Percentiles rank a stretch among this genome's conserved stretches.
Conservation (phyloP, 768 basidiomycete species). For the Fistulinella prunicolor region DNA sequence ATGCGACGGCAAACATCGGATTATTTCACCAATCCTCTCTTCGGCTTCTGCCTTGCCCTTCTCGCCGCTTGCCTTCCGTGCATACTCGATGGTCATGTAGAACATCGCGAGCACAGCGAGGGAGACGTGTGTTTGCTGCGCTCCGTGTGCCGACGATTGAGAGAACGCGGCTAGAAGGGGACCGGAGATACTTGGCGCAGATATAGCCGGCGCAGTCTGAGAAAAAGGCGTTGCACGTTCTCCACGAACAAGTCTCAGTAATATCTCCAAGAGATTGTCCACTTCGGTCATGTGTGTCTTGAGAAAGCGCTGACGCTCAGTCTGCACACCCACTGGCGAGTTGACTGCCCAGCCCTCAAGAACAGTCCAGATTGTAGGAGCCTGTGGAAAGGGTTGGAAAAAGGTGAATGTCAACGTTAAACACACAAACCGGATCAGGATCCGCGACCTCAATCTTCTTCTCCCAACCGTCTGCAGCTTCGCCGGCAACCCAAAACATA, state of each 20-base stretch:
- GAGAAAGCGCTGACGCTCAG: conserved; percentile 84
- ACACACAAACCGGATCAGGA: conserved; percentile 82
- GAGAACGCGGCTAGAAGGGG: conserved; percentile 68
- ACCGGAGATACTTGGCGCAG: conserved; percentile 62
- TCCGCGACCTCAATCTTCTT: conserved; percentile 89
- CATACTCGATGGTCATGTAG: conserved; percentile 79
- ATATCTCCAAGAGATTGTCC: conserved; percentile 89
- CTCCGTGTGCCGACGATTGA: conserved; percentile 74
- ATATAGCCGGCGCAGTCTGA: conserved; percentile 57
- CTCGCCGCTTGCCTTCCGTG: conserved; percentile 62
- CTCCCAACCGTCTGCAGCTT: conserved; percentile 89
- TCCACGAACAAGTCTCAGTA: conserved; percentile 88
- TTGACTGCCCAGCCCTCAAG: conserved; percentile 89
- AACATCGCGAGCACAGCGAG: conserved; percentile 92
- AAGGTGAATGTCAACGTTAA: not conserved
- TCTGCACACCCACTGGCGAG: conserved; percentile 70
- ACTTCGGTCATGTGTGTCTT: conserved; percentile 83
- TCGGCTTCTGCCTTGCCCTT: conserved; percentile 72
- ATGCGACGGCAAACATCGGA: conserved; percentile 83
- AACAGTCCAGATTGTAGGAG: conserved; percentile 88
- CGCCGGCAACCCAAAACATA: conserved; percentile 83
- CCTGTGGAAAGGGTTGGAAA: conserved; percentile 42
- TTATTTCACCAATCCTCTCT: conserved; percentile 80
- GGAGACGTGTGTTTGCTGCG: conserved; percentile 92
- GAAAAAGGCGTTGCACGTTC: conserved; percentile 75